Evolutionary conservation across 164 flowering plant species (phyloP).

Genomic region (Macadamia tetraphylla): DNA sequence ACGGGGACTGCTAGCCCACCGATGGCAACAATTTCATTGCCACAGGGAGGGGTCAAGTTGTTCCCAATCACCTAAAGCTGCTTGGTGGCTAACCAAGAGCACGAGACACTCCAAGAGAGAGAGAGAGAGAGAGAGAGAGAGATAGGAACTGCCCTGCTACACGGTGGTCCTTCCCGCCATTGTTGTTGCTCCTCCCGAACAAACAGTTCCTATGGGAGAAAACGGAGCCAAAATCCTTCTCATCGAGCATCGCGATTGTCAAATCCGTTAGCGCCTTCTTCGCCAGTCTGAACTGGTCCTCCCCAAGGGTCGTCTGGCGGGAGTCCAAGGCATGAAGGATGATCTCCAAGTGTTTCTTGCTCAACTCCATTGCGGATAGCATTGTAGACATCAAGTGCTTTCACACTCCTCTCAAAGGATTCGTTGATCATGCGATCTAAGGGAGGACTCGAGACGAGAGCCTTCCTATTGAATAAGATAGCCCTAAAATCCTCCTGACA

Average conservation of each 20-base stretch:
- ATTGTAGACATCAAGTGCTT: constrained; percentile 72
- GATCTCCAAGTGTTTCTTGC: constrained; percentile 70
- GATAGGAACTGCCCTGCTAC: constrained; percentile 23
- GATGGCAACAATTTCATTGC: constrained; percentile 55
- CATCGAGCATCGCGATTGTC: constrained; percentile 46
- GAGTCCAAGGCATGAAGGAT: constrained; percentile 44
- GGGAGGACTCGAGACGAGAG: constrained; percentile 30
- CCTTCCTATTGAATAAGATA: constrained; percentile 38
- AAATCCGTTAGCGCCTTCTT: constrained; percentile 80
- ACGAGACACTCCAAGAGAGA: no score
- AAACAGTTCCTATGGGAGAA: no score
- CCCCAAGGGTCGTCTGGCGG: constrained; percentile 32
- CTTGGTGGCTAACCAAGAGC: constrained; percentile 30
- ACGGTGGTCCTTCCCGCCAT: constrained; percentile 26
- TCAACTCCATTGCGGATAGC: constrained; percentile 83
- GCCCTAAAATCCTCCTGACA: constrained; percentile 81
- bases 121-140: no score
- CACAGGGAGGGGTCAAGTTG: constrained; percentile 1
- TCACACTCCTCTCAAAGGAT: constrained; percentile 26
- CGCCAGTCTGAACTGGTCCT: constrained; percentile 77
- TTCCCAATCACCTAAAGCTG: constrained; percentile 81
- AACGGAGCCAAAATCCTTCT: no score
- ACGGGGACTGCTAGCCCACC: constrained; percentile 58
- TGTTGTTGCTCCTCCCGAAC: neutral
- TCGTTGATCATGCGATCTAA: constrained; percentile 41